phyloP scores from a whole-genome alignment of 306 rosid genomes.

The Citrullus colocynthis region DNA sequence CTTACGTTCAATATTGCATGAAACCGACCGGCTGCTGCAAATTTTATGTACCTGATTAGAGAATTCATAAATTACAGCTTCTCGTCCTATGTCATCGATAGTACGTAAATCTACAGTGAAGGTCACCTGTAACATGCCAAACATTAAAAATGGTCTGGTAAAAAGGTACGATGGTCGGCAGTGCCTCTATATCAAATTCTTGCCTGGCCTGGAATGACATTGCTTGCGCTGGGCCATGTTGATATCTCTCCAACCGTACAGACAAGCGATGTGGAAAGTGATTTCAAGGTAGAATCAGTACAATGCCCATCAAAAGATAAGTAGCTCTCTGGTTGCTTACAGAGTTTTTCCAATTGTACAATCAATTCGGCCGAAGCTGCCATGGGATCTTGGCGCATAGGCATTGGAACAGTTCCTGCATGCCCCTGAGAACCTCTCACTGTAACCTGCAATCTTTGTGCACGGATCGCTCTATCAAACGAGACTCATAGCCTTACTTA shows the following conservation, averaged over 20 bases:
- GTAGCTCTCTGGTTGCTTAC: conserved; percentile 63
- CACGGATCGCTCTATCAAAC: not conserved
- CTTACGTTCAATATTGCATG: conserved; percentile 71
- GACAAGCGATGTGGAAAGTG: conserved; percentile 81
- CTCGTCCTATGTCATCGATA: conserved; percentile 77
- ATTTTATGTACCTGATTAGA: conserved; percentile 57
- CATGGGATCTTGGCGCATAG: conserved; percentile 90
- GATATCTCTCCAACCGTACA: conserved; percentile 97
- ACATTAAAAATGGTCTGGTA: conserved; percentile 1
- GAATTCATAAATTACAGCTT: conserved; percentile 67
- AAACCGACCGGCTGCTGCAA: conserved; percentile 76
- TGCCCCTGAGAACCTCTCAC: conserved; percentile 93
- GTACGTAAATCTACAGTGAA: conserved; percentile 85
- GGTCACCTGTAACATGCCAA: conserved; percentile 49
- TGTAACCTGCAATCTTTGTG: conserved; percentile 45
- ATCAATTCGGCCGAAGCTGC: conserved; percentile 78
- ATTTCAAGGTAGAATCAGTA: conserved; percentile 39
- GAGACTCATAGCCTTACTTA: not conserved
- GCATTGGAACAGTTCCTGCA: conserved; percentile 96
- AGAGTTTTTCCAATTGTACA: conserved; percentile 56
- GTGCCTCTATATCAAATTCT: conserved; percentile 20
- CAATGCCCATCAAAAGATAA: conserved; percentile 61
- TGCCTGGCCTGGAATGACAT: conserved; percentile 99
- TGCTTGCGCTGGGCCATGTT: conserved; percentile 98
- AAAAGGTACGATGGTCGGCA: not conserved